Evolutionary conservation across 1,139 yeast species (phyloP).

Genomic region (Saccharomyces hybrid): DNA sequence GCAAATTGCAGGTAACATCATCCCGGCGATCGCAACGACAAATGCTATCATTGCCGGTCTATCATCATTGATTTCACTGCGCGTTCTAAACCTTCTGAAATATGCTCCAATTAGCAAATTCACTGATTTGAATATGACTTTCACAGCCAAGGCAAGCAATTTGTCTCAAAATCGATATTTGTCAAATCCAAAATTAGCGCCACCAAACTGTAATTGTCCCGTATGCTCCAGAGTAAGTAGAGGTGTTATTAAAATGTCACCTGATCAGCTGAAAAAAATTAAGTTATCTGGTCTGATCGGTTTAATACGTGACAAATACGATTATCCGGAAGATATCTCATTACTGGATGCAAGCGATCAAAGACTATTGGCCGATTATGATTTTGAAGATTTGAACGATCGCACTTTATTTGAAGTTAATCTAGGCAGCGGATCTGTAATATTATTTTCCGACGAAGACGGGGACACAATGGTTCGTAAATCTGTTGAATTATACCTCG

Average conservation of each 20-base stretch:
- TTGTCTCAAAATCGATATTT: conserved; percentile 43
- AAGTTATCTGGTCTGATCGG: conserved; percentile 40
- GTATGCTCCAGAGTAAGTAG: conserved; percentile 59
- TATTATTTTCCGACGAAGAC: conserved; percentile 67
- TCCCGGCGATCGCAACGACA: conserved; percentile 97
- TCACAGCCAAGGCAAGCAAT: conserved; percentile 62
- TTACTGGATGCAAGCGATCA: conserved; percentile 54
- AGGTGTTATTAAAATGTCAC: conserved; percentile 35
- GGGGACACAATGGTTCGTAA: conserved; percentile 43
- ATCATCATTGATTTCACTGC: conserved; percentile 64
- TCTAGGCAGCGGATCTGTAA: conserved; percentile 48
- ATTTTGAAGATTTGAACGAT: conserved; percentile 72
- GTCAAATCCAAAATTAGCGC: conserved; percentile 51
- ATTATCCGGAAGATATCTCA: conserved; percentile 59
- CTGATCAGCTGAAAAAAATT: too few relatives aligned
- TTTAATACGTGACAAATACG: conserved; percentile 41
- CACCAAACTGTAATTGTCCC: conserved; percentile 63
- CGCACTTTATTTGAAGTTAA: conserved; percentile 48
- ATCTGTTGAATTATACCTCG: conserved; percentile 61
- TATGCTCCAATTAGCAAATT: conserved; percentile 18
- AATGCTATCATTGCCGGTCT: conserved; percentile 93
- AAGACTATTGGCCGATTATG: conserved; percentile 71
- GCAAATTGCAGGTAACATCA: conserved; percentile 94
- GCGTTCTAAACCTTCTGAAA: conserved; percentile 37
- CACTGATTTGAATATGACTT: conserved; percentile 41